Evolutionary conservation across 225 moss, liverwort and hornwort species (phyloP), one percentile per base, ranked within the genome.

Genomic region (Marchantia paleacea): DNA sequence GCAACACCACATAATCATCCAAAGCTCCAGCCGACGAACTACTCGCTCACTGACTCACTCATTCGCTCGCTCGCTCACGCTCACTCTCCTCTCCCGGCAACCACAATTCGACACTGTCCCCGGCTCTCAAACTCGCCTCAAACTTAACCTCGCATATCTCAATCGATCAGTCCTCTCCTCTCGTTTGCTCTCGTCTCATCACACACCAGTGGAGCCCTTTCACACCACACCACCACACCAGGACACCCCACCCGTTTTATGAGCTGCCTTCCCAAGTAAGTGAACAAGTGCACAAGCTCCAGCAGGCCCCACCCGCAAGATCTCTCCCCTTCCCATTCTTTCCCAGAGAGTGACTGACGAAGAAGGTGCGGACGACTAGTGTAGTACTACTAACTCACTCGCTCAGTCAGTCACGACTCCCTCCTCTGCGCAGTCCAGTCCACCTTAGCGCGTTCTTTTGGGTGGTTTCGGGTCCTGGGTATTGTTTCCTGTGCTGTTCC

Each of bases 221-320:
- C 30, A 48, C 14, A 4, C 14, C 71, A 71, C 39, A 48, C 71
- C 9, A 16, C n/a, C 71, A 30, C 16, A 0, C 31, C 68, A 31
- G 14, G 1, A 57, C 14, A 57, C 12, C 11, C 11, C 12, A 13
- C 22, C 24, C 12, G 25, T 68, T 29, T 31, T 15, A 31, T 31
- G 68, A 30, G 62, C 62, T 68, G 16, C 5, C 14, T 6, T 49
- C 39, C 55, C 74, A 55, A 74, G 74, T 74, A 74, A 54, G 74
- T 22, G 53, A 54, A 25, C 12, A 25, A 19, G 10, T 7, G 2
- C 49, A 52, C n/a, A 24, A 53, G 52, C 13, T 2, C 1, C 52
- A 24, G 73, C 47, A 7, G 30, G 30, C 71, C 71, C 47, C 71
- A 28, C 67, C 6, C 63, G 13, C 25, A 13, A 26, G 28, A 3